These are phyloP conservation scores for Chaetomium tenue DNA, from an alignment of 495 filamentous ascomycete species.

Conservation along the genomic window DNA sequence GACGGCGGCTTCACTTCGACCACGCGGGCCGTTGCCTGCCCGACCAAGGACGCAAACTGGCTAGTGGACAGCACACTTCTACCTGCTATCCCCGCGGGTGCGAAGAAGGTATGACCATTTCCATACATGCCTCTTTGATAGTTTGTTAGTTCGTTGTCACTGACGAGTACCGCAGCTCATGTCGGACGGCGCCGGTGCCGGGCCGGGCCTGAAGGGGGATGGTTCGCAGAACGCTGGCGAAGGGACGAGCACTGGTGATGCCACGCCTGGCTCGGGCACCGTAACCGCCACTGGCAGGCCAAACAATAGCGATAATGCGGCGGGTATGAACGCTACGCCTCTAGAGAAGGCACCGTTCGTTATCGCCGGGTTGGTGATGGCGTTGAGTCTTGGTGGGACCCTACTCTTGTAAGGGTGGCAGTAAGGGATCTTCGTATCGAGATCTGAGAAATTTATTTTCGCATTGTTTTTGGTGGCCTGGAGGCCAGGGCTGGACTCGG, in stretches of 20 bases:
- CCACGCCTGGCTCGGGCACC: constrained; percentile 59
- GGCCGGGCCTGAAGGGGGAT: constrained; percentile 65
- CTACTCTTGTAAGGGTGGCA: constrained; percentile 39
- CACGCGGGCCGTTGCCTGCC: constrained; percentile 67
- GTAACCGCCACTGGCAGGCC: constrained; percentile 39
- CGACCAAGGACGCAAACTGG: constrained; percentile 66
- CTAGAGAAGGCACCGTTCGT: constrained; percentile 56
- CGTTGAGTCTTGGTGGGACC: constrained; percentile 65
- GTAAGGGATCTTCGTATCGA: not conserved
- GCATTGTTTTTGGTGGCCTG: not conserved
- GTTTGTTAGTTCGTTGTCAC: too few species aligned
- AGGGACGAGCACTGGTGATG: constrained; percentile 57
- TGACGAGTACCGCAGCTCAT: constrained; percentile 53
- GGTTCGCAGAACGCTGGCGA: constrained; percentile 70
- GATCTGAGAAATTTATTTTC: not conserved
- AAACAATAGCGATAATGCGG: constrained; percentile 32
- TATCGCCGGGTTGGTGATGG: constrained; percentile 52
- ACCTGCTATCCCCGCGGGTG: constrained; percentile 72
- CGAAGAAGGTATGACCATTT: constrained; percentile 40
- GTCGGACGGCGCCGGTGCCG: constrained; percentile 68
- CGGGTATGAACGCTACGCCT: constrained; percentile 33
- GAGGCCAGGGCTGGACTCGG: too few species aligned
- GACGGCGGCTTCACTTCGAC: constrained; percentile 74
- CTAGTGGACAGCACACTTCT: constrained; percentile 62
- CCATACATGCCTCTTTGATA: too few species aligned